A percentile compares a stretch with the other conserved stretches of the same genome.
Conservation (phyloP, 306 rosid species). For the Styphnolobium japonicum region DNA sequence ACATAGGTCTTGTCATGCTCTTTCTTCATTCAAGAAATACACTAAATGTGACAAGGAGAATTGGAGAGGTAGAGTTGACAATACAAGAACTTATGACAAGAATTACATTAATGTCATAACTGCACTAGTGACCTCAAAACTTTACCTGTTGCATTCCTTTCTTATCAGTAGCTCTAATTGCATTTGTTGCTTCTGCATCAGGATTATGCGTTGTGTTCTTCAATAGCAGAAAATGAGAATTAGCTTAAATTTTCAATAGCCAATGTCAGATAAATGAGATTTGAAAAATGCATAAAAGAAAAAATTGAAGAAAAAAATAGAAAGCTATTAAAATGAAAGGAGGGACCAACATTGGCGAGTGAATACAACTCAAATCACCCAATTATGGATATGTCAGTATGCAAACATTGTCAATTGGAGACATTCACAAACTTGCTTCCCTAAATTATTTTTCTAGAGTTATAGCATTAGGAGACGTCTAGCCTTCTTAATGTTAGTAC, state of each 20-base stretch:
- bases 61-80: background rate
- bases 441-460: background rate
- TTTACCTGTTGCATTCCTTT: constrained; percentile 31
- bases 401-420: background rate
- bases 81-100: background rate
- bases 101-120: background rate
- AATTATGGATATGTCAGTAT: background rate
- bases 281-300: background rate
- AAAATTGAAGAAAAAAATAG: background rate
- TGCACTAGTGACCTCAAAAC: background rate
- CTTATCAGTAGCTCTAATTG: constrained; percentile 10
- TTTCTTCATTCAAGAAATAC: background rate
- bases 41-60: background rate
- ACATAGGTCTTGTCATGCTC: background rate
- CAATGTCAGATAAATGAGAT: background rate
- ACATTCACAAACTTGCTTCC: background rate
- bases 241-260: background rate
- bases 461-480: background rate
- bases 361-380: background rate
- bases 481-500: background rate
- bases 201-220: background rate
- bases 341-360: background rate
- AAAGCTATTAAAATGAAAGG: background rate
- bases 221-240: background rate
- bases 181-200: constrained; percentile 12